Evolutionary conservation across 164 flowering plant genomes (phyloP), one percentile per base, ranked within the genome.

Genomic region (Vitis rotundifolia): DNA sequence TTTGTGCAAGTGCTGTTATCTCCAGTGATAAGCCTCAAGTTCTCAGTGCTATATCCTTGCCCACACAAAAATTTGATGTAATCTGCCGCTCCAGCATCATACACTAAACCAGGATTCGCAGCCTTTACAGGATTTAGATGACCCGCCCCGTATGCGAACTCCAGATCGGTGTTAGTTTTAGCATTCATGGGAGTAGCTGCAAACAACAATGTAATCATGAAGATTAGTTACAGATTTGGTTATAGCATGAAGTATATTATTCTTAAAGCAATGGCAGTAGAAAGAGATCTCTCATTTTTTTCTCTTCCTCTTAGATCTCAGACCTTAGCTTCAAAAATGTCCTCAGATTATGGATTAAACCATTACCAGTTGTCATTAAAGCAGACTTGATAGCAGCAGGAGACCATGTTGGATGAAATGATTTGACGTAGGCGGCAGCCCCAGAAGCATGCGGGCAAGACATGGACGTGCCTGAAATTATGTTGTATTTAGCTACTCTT

Each of bases 81-180:
- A 60, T 90, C 91, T 0, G n/a, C 7, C 31, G 73, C 85, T 5
- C 73, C 76, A 0, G 85, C 82, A 44, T 88, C 92, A 11, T 90
- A 88, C 3, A 88, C 75, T 48, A 90, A 76, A 57, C 92, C 92
- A 0, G 91, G 96, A 57, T 69, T 31, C 18, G 70, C 48, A 1
- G 90, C 92, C 57, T 65, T 62, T 0, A 73, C 2, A 1, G 96
- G 92, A 58, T 88, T 71, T 44, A 90, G 70, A 28, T 86, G 89
- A 8, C 95, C 89, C 0, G 92, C 65, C 0, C 95, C 92, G 26
- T 82, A 85, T 9, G 88, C 88, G 29, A 90, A 87, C 52, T 85
- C 90, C 0, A 71, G 80, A n/a, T 86, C 88, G 0, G 31, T 11
- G 76, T 81, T 83, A 49, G 3, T 54, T 2, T 26, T 44, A 22